Percentiles rank a stretch among this genome's conserved stretches.
Conservation (phyloP, 169 alveolate genomes). For the Eimeria falciformis region DNA sequence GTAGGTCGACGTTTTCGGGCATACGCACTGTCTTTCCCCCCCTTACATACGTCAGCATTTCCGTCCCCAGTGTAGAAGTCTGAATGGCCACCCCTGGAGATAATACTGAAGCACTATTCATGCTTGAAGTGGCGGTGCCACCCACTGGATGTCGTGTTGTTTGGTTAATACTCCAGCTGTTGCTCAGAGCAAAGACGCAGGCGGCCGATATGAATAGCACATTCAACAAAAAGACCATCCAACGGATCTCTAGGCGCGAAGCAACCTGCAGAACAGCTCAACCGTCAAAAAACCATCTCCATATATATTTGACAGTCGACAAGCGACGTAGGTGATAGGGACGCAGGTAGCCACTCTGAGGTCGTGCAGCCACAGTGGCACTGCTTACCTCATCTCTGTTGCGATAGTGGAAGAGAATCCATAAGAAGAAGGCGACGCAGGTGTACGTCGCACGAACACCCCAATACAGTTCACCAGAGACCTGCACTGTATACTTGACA, state of each 20-base stretch:
- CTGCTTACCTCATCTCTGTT: conserved; percentile 63
- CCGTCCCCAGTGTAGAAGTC: conserved; percentile 18
- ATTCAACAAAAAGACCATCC: conserved; percentile 88
- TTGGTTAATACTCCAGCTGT: conserved; percentile 82
- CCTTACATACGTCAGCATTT: conserved; percentile 2
- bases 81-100: conserved; percentile 42
- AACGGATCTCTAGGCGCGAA: conserved; percentile 71
- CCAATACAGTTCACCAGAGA: conserved; percentile 86
- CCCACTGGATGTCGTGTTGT: conserved; percentile 13
- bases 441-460: conserved; percentile 90
- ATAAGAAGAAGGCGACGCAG: conserved; percentile 85
- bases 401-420: conserved; percentile 91
- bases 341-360: conserved; percentile 74
- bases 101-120: conserved; percentile 3
- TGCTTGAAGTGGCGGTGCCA: background rate
- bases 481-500: conserved; percentile 56
- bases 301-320: no score
- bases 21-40: background rate
- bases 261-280: conserved; percentile 71
- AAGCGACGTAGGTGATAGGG: no score
- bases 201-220: conserved; percentile 89
- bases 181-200: conserved; percentile 88
- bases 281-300: no score
- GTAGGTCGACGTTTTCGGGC: conserved; percentile 5
- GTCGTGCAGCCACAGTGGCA: conserved; percentile 76